phyloP scores from a whole-genome alignment of 352 stramenopile genomes.

The Globisporangium splendens region DNA sequence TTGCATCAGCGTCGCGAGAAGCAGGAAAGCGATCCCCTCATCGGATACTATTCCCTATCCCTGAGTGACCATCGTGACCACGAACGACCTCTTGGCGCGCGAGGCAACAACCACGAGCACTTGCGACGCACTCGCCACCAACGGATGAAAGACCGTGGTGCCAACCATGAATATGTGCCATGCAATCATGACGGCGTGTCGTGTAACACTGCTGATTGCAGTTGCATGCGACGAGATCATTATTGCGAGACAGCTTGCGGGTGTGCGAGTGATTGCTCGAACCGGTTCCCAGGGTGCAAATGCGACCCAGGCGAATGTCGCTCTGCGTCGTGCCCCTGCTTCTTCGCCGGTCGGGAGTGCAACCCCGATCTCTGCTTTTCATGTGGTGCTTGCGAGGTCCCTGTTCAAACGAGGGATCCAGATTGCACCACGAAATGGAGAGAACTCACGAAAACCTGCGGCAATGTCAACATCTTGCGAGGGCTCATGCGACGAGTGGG shows the following conservation, averaged over 20 bases:
- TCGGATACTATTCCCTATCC: neutral
- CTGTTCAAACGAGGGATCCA: conserved; percentile 40
- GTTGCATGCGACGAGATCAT: conserved; percentile 80
- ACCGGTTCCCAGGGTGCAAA: conserved; percentile 71
- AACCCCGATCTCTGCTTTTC: conserved; percentile 62
- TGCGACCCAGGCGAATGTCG: conserved; percentile 56
- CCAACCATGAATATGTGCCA: conserved; percentile 71
- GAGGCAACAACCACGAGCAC: conserved; percentile 67
- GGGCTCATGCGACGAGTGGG: conserved; percentile 47
- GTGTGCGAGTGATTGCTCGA: conserved; percentile 64
- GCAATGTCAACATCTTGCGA: conserved; percentile 72
- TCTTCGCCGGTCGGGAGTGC: conserved; percentile 65
- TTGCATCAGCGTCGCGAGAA: neutral
- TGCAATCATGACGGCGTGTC: conserved; percentile 52
- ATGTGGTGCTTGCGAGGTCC: conserved; percentile 66
- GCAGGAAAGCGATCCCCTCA: neutral
- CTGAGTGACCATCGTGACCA: conserved; percentile 6
- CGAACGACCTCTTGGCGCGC: conserved; percentile 29
- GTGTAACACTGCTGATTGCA: conserved; percentile 65
- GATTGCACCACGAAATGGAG: conserved; percentile 21
- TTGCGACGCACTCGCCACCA: conserved; percentile 64
- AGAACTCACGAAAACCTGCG: conserved; percentile 45
- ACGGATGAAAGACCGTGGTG: conserved; percentile 76
- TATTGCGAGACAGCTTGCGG: conserved; percentile 72
- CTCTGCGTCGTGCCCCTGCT: conserved; percentile 63